Evolutionary conservation across 2,329 filamentous ascomycete species (phyloP), one percentile per base, ranked within the genome.

Genomic region (Colletotrichum cuscutae): DNA sequence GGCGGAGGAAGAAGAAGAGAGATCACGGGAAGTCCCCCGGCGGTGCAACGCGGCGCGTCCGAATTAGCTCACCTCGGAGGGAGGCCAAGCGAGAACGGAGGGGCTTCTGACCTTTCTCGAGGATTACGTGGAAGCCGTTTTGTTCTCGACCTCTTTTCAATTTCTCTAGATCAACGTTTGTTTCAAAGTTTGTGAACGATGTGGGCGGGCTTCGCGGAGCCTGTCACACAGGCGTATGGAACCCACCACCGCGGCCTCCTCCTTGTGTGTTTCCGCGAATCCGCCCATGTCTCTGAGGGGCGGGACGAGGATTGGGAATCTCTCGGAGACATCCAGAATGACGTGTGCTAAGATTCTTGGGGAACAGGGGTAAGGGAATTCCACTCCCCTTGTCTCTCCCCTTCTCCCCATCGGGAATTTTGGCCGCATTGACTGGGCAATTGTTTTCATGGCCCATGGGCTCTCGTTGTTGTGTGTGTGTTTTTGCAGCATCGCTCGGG

Each of bases 311-410:
- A 58, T 35, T 28, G 64, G 28, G 19, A 58, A 4, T 65, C 19
- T 53, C 42, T 66, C 26, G 62, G 49, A 62, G 32, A 56, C 11
- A 32, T 13, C 58, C 65, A 60, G 59, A 65, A 72, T 65, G 70
- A 72, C 70, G 70, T 65, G 60, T 56, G 70, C 66, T 57, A 62
- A 70, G 66, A 69, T 28, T 54, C 57, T 59, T 56, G 37, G 53
- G 35, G 22, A 22, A 37, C 59, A 59, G 54, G 53, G 61, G 24
- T 24, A 13, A 42, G 46, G n/a, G 37, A n/a, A 4, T 1, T 22
- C 42, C 8, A 49, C 42, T 22, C 19, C 19, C 19, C 42, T 49
- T 49, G 42, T 49, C 42, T 49, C 42, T 22, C 42, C 19, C 42
- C 42, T 49, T 49, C 37, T 49, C 42, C 42, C 19, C 42, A 1